phyloP scores from a whole-genome alignment of 371 early-diverging fungal species.

The Encephalitozoon romaleae region DNA sequence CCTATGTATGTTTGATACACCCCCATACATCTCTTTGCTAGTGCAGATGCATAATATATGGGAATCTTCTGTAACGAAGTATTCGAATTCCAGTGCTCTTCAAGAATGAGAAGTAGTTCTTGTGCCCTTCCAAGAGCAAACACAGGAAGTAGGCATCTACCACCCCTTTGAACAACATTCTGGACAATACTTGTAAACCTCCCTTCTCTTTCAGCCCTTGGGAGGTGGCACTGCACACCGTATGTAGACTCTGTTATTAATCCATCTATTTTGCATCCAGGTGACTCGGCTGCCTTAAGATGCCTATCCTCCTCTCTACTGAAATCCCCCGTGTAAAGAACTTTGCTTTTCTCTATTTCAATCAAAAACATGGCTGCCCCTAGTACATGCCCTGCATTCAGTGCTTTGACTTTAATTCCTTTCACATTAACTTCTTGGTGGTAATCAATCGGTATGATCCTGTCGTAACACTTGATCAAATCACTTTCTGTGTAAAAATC shows the following conservation, averaged over 20 bases:
- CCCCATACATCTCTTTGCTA: conserved; percentile 93
- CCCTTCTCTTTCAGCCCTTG: conserved; percentile 82
- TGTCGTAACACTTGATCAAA: conserved; percentile 74
- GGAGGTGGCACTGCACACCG: conserved; percentile 92
- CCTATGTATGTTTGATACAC: conserved; percentile 97
- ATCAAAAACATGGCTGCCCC: conserved; percentile 99
- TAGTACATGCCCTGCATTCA: conserved; percentile 97
- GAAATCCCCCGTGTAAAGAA: conserved; percentile 98
- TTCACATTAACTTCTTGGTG: conserved; percentile 84
- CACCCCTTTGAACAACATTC: conserved; percentile 83
- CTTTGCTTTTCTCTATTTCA: conserved; percentile 83
- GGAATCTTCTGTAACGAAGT: conserved; percentile 77
- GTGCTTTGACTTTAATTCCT: conserved; percentile 86
- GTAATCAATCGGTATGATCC: conserved; percentile 90
- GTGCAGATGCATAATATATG: conserved; percentile 87
- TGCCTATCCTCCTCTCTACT: conserved; percentile 98
- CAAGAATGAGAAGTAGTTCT: conserved; percentile 90
- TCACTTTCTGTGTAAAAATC: conserved; percentile 89
- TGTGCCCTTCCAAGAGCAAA: conserved; percentile 97
- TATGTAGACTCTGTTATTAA: conserved; percentile 95
- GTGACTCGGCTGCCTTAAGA: conserved; percentile 90
- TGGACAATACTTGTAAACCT: conserved; percentile 72
- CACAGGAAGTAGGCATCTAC: conserved; percentile 91
- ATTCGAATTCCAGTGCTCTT: conserved; percentile 93
- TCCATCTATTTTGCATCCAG: conserved; percentile 73